Percentiles rank a stretch among this genome's conserved stretches.
Conservation (phyloP, 2,329 filamentous ascomycete genomes). For the Helotiales sp. region DNA sequence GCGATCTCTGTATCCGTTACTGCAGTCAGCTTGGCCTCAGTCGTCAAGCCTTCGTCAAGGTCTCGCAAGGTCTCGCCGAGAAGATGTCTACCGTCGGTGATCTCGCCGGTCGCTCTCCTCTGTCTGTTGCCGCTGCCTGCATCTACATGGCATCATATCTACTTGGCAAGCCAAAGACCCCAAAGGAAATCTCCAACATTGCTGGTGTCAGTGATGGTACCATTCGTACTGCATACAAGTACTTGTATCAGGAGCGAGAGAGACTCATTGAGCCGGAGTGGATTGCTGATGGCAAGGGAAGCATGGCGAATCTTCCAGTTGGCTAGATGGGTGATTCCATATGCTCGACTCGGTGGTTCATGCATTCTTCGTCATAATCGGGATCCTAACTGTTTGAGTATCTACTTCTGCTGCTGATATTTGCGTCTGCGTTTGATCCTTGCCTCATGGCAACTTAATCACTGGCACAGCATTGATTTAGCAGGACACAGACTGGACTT, state of each 20-base stretch:
- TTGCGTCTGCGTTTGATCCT: conserved; percentile 15
- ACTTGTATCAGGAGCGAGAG: conserved; percentile 74
- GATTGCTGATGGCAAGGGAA: conserved; percentile 69
- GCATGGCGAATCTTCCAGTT: conserved; percentile 67
- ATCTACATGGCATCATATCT: conserved; percentile 95
- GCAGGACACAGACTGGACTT: conserved; percentile 17
- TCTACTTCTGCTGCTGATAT: conserved; percentile 9
- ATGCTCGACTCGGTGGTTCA: conserved; percentile 3
- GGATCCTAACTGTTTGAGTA: conserved; percentile 3
- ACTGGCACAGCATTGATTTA: conserved; percentile 16
- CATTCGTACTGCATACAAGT: conserved; percentile 93
- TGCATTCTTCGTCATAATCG: neutral
- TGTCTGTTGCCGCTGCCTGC: conserved; percentile 91
- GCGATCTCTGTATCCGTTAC: conserved; percentile 85
- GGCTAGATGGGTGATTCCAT: conserved; percentile 35
- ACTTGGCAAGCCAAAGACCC: conserved; percentile 73
- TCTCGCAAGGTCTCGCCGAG: conserved; percentile 76
- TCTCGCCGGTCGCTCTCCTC: conserved; percentile 83
- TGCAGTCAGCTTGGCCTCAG: conserved; percentile 79
- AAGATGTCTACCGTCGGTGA: conserved; percentile 76
- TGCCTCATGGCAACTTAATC: conserved; percentile 15
- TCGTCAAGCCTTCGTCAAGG: conserved; percentile 72
- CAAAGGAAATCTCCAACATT: conserved; percentile 83
- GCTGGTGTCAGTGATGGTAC: conserved; percentile 95
- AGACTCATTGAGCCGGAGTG: conserved; percentile 74